phyloP scores from a whole-genome alignment of 2,329 filamentous ascomycete species.

The Colletotrichum shisoi region DNA sequence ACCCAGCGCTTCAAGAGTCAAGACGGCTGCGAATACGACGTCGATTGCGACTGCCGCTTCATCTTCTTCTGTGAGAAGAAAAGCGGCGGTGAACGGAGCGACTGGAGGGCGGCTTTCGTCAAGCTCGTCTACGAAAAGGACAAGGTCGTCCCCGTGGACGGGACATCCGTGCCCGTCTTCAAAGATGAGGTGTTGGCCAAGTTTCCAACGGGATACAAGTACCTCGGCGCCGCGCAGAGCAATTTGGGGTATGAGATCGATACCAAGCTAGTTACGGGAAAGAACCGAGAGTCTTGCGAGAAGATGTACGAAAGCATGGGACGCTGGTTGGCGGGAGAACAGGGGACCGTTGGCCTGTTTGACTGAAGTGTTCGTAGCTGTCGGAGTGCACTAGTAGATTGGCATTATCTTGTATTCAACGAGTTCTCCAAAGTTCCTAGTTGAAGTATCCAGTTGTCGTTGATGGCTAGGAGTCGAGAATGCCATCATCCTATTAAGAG shows the following conservation, averaged over 20 bases:
- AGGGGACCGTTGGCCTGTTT: conserved; percentile 14
- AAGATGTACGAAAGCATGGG: conserved; percentile 56
- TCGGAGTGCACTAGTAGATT: background rate
- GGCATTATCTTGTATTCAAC: background rate
- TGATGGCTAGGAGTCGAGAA: background rate
- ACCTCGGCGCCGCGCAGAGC: conserved; percentile 57
- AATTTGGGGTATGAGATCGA: conserved; percentile 57
- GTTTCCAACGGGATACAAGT: conserved; percentile 57
- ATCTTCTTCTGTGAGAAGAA: conserved; percentile 56
- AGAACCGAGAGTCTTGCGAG: conserved; percentile 48
- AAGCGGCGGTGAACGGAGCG: conserved; percentile 19
- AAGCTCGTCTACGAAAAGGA: conserved; percentile 62
- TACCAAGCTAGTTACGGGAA: conserved; percentile 51
- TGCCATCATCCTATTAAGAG: background rate
- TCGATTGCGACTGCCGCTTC: conserved; percentile 61
- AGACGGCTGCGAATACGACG: conserved; percentile 53
- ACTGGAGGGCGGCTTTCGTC: conserved; percentile 55
- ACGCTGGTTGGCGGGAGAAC: conserved; percentile 50
- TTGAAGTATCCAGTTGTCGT: background rate
- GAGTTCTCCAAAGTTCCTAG: no score
- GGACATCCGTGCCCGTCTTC: conserved; percentile 51
- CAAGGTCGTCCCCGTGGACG: conserved; percentile 57
- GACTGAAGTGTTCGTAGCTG: background rate
- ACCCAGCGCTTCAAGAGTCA: conserved; percentile 56
- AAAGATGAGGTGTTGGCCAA: conserved; percentile 48